Conservation (phyloP, 75 land plant species). For the Cupressus sempervirens region DNA sequence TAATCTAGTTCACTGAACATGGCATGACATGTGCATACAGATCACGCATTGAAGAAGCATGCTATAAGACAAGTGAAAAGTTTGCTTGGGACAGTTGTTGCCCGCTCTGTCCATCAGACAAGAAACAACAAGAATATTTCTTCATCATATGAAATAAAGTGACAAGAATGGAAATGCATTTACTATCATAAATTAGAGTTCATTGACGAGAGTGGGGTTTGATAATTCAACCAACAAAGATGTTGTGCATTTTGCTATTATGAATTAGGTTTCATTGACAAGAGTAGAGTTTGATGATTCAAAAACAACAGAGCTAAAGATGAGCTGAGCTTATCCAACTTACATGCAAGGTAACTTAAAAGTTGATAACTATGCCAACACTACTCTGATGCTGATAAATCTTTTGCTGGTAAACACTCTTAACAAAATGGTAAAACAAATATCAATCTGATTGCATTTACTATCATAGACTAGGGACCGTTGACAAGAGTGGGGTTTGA, state of each 20-base stretch:
- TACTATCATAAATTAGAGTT: background rate
- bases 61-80: background rate
- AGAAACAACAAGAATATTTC: background rate
- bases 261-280: background rate
- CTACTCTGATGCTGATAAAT: no score
- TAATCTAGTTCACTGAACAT: background rate
- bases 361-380: no score
- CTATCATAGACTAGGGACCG: background rate
- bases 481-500: background rate
- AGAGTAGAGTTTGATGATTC: background rate
- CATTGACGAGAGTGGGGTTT: background rate
- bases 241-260: background rate
- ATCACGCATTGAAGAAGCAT: background rate
- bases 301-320: background rate
- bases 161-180: background rate
- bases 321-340: background rate
- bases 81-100: background rate
- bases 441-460: no score
- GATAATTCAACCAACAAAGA: background rate
- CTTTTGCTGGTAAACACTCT: no score
- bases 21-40: background rate
- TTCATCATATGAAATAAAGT: background rate
- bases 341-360: background rate
- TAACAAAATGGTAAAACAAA: no score
- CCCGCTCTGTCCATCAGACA: background rate